phyloP scores from a whole-genome alignment of 768 basidiomycete species.

The Naematelia encephala region DNA sequence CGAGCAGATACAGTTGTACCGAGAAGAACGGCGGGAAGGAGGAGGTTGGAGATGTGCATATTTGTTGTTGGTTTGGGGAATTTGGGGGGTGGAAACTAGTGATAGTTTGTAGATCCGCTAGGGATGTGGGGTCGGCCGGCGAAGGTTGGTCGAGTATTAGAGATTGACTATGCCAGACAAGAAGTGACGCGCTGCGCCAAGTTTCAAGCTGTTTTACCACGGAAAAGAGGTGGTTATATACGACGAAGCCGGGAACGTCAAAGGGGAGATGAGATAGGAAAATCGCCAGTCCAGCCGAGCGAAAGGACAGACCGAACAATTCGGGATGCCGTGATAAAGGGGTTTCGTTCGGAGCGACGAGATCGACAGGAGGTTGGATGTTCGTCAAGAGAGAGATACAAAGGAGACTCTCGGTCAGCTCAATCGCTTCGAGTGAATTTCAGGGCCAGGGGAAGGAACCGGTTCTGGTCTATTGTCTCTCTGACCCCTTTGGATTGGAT shows the following conservation, averaged over 20 bases:
- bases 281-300: neutral
- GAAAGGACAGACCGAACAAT: neutral
- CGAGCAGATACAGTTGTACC: constrained; percentile 14
- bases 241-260: neutral
- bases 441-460: neutral
- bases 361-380: neutral
- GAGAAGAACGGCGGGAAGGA: constrained; percentile 36
- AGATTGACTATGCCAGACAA: neutral
- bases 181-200: constrained; percentile 11
- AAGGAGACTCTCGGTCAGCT: neutral
- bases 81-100: neutral
- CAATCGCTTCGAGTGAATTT: neutral
- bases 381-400: neutral
- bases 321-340: neutral
- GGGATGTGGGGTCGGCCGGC: constrained; percentile 27
- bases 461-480: neutral
- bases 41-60: constrained; percentile 34
- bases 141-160: constrained; percentile 27
- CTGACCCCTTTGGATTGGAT: neutral
- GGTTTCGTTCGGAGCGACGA: neutral
- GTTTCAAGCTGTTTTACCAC: constrained; percentile 2
- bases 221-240: neutral
- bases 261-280: neutral
- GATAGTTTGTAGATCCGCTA: constrained; percentile 9
- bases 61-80: constrained; percentile 7